Percentiles rank a stretch among this genome's conserved stretches.
These are phyloP conservation scores for Phytopythium montanum DNA, from an alignment of 352 stramenopile species.

Conservation along the genomic window DNA sequence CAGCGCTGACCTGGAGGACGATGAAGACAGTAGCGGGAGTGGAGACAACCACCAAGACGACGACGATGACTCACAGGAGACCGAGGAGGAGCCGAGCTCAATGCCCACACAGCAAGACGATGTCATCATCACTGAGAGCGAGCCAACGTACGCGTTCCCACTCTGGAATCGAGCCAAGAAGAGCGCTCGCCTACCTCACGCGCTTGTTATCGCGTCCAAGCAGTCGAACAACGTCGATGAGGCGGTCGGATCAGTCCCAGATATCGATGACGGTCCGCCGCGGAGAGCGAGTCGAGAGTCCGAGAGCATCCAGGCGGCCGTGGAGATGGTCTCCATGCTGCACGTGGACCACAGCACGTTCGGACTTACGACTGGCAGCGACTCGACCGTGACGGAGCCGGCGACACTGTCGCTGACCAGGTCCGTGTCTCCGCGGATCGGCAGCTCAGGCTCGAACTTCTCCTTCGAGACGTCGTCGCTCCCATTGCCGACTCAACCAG, in stretches of 20 bases:
- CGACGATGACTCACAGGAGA: background rate
- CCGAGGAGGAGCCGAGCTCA: constrained; percentile 1
- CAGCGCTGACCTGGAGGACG: constrained; percentile 12
- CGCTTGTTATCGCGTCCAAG: constrained; percentile 29
- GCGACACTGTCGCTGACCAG: constrained; percentile 38
- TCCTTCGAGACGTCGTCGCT: constrained; percentile 14
- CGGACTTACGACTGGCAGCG: constrained; percentile 10
- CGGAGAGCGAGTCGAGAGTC: constrained; percentile 7
- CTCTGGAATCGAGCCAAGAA: constrained; percentile 56
- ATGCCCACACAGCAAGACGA: background rate
- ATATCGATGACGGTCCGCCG: background rate
- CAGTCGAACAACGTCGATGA: background rate
- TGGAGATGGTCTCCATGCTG: constrained; percentile 32
- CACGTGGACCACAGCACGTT: constrained; percentile 25
- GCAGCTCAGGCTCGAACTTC: constrained; percentile 18
- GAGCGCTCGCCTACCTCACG: constrained; percentile 36
- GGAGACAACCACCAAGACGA: constrained; percentile 6
- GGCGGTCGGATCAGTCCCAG: background rate
- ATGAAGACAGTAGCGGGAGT: constrained; percentile 12
- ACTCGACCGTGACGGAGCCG: constrained; percentile 16
- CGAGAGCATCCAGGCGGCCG: constrained; percentile 17
- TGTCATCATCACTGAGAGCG: constrained; percentile 7
- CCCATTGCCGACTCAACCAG: background rate
- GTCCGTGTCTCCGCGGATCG: constrained; percentile 50
- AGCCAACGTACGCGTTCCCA: constrained; percentile 43